Percentiles rank a stretch among this genome's conserved stretches.
Evolutionary conservation across 371 early-diverging fungal species (phyloP).

Genomic region (Catenaria anguillulae): DNA sequence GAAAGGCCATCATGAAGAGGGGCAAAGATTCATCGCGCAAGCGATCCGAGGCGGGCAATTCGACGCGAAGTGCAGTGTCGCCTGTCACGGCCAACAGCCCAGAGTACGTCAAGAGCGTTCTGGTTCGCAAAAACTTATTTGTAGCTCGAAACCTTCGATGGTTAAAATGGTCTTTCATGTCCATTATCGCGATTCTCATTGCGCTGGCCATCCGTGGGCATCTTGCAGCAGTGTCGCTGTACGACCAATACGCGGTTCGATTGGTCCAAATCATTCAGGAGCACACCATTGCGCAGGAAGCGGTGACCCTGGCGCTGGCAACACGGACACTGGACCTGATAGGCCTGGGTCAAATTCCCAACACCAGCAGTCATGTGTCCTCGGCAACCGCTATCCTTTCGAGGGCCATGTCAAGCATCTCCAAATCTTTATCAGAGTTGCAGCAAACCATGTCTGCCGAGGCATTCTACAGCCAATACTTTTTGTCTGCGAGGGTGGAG

Average conservation of each 20-base stretch:
- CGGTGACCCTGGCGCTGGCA: constrained; percentile 6
- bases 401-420: not conserved
- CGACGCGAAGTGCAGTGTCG: no score
- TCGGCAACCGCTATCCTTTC: not conserved
- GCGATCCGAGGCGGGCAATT: not conserved
- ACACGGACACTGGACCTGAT: constrained; percentile 11
- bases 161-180: not conserved
- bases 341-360: not conserved
- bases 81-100: not conserved
- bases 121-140: constrained; percentile 12
- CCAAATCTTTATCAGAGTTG: not conserved
- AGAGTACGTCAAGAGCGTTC: constrained; percentile 9
- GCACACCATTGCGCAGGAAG: not conserved
- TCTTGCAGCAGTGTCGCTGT: not conserved
- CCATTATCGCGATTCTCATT: constrained; percentile 8
- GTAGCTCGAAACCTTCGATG: constrained; percentile 9
- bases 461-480: not conserved
- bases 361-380: no score
- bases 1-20: no score
- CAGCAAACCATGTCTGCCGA: not conserved
- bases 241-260: not conserved
- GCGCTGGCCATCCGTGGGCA: constrained; percentile 8
- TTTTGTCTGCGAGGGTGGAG: not conserved
- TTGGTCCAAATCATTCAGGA: not conserved
- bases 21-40: no score